Percentiles rank a stretch among this genome's conserved stretches.
Evolutionary conservation across 2,329 filamentous ascomycete genomes (phyloP).

Genomic region (Hymenoscyphus occultus): DNA sequence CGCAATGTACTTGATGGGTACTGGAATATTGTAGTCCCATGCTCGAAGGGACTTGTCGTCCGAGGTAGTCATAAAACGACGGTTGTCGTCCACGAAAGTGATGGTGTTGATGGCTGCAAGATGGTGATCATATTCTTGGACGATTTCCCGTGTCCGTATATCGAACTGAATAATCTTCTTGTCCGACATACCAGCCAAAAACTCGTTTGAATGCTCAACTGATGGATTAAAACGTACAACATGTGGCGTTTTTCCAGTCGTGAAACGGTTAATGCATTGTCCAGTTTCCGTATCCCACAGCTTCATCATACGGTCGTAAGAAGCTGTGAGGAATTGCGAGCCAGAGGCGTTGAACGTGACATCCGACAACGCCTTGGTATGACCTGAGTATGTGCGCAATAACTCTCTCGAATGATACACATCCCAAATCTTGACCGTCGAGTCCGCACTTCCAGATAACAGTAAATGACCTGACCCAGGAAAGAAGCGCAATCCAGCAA

Average conservation of each 20-base stretch:
- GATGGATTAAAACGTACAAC: constrained; percentile 91
- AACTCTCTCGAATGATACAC: constrained; percentile 87
- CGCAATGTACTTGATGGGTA: constrained; percentile 97
- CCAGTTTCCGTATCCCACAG: constrained; percentile 98
- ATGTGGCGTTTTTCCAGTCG: constrained; percentile 91
- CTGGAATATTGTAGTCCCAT: constrained; percentile 98
- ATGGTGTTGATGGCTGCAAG: constrained; percentile 97
- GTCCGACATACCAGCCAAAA: constrained; percentile 94
- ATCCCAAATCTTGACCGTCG: constrained; percentile 91
- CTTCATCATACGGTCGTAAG: constrained; percentile 95
- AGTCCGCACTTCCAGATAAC: constrained; percentile 85
- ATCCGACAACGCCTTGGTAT: constrained; percentile 86
- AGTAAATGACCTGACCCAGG: constrained; percentile 83
- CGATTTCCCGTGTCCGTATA: constrained; percentile 71
- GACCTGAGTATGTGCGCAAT: constrained; percentile 85
- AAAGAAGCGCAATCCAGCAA: constrained; percentile 88
- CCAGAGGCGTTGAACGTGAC: constrained; percentile 82
- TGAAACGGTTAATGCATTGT: constrained; percentile 81
- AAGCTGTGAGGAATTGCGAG: constrained; percentile 82
- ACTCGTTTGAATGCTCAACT: constrained; percentile 75
- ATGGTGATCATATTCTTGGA: constrained; percentile 98
- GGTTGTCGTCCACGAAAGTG: constrained; percentile 89
- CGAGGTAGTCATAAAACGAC: constrained; percentile 95
- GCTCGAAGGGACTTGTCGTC: constrained; percentile 95
- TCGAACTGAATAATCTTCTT: constrained; percentile 99